Conservation (phyloP, 108 stramenopile genomes). For the Discostella stelligeroides region DNA sequence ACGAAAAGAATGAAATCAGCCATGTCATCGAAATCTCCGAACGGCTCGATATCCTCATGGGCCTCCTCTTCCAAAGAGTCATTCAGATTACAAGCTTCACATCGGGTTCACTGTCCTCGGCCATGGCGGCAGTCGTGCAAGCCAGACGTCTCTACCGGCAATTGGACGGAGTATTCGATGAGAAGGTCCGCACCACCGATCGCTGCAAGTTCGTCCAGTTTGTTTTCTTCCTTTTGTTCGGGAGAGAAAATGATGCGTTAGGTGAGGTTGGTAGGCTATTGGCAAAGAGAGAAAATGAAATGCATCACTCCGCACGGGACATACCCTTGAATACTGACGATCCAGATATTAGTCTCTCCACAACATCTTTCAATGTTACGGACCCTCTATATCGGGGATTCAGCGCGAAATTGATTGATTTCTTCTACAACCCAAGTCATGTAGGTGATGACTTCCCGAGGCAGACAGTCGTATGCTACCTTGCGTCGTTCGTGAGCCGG, state of each 20-base stretch:
- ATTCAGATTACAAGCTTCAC: constrained; percentile 29
- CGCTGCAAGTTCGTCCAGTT: constrained; percentile 97
- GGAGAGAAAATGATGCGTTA: constrained; percentile 61
- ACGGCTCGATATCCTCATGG: constrained; percentile 48
- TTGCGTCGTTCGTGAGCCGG: constrained; percentile 95
- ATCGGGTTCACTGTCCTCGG: constrained; percentile 32
- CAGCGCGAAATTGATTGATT: constrained; percentile 70
- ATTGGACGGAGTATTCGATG: constrained; percentile 69
- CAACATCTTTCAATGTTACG: constrained; percentile 20
- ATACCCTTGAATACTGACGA: not conserved
- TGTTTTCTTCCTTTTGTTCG: constrained; percentile 85
- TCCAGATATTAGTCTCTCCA: not conserved
- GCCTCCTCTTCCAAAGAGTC: constrained; percentile 36
- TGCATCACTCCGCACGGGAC: not conserved
- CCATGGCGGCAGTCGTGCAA: constrained; percentile 40
- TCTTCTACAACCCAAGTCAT: constrained; percentile 72
- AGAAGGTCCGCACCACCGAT: constrained; percentile 86
- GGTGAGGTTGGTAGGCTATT: constrained; percentile 45
- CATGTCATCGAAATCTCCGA: constrained; percentile 44
- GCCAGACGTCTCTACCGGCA: constrained; percentile 49
- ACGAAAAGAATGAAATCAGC: constrained; percentile 23
- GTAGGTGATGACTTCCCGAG: constrained; percentile 61
- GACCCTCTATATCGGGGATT: constrained; percentile 76
- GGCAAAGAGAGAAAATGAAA: constrained; percentile 26
- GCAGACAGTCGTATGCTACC: constrained; percentile 89